Base-by-base conservation (phyloP, 208 protist genomes). In the Trichomonas vaginalis region DNA sequence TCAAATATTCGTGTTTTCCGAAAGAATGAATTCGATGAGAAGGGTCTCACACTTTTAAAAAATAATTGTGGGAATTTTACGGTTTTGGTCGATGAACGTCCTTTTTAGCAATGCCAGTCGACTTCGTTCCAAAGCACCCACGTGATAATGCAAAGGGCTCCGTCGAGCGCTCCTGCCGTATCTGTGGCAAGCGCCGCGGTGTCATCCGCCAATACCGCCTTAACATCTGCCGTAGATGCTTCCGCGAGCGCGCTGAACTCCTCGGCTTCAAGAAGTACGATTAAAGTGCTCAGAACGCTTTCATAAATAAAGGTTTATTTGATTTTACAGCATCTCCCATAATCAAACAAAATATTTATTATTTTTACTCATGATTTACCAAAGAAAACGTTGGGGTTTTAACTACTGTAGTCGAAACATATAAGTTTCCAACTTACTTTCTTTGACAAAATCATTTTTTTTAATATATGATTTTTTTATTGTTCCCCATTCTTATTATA, bases 181-280 rank as follows among this genome's bases (percentile, higher is more conserved):
- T 97, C 40, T 99, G 98, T 96, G 83, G 92, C 56, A 98, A 97
- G 95, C 96, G 96, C 42, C 97, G 98, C 96, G 98, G 98, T 97
- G 95, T 99, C 61, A 99, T 99, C 97, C 97, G 98, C 96, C 98
- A 98, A 97, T 99, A 99, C 95, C 97, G 96, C 95, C 96, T 99
- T 39, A 98, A 97, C 92, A 97, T 98, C 40, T 98, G 98, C 97
- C 97, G 98, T 96, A 97, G 98, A 96, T 98, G 98, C 97, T 99
- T 99, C 98, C 97, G 97, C 83, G 97, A 98, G 95, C 97, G 98
- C 95, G 96, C 98, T 61, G 97, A 96, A 37, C 96, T 97, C 95
- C 98, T 99, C 95, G 98, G 98, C 95, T 99, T 98, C 96, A 86
- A 97, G 95, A 98, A 98, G 45, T 83, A 83, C 45, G 92, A 95